Evolutionary conservation across 108 stramenopile species (phyloP), one percentile per base, ranked within the genome.

Genomic region (Licmophora abbreviata): DNA sequence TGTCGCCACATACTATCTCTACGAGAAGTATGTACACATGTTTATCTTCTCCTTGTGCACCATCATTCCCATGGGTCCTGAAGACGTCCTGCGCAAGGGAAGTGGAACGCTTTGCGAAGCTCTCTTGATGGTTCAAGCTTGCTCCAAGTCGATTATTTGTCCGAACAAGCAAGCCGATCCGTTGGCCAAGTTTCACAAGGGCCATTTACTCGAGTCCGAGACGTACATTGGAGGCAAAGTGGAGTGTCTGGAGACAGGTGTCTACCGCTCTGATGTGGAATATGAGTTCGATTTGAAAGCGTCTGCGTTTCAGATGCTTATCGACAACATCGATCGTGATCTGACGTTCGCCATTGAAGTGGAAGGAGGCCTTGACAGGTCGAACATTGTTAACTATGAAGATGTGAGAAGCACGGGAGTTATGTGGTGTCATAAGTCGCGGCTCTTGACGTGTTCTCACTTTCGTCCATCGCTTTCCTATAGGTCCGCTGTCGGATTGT

Each of bases 171-270:
- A 99, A 63, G 58, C 84, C 15, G 95, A 95, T 53, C 81, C 90
- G 11, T 41, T 80, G 41, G 81, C 82, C 26, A 76, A 82, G 53
- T 95, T 94, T 69, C 79, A 93, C 54, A 76, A 95, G 35, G 97
- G 97, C 14, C 92, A 96, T 48, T 71, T 99, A 10, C 69, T 97
- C 5, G 97, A 97, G 70, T 90, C 92, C 28, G 98, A 99, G 63
- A 99, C 98, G 3, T 99, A 99, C 61, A 94, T 99, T 61, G 98
- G 98, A 17, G 98, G 98, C 17, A 97, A 97, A 59, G 98, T 99
- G 4, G 98, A 99, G 58, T 97, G 95, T 58, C 58, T 99, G 38
- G 98, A 99, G 72, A 91, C 96, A n/a, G 98, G 98, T 26, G 95
- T 99, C 12, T 99, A 95, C 59, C 81, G 98, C 11, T 86, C 90